Evolutionary conservation across 495 filamentous ascomycete species (phyloP), one percentile per base, ranked within the genome.

Genomic region (Podospora didyma): DNA sequence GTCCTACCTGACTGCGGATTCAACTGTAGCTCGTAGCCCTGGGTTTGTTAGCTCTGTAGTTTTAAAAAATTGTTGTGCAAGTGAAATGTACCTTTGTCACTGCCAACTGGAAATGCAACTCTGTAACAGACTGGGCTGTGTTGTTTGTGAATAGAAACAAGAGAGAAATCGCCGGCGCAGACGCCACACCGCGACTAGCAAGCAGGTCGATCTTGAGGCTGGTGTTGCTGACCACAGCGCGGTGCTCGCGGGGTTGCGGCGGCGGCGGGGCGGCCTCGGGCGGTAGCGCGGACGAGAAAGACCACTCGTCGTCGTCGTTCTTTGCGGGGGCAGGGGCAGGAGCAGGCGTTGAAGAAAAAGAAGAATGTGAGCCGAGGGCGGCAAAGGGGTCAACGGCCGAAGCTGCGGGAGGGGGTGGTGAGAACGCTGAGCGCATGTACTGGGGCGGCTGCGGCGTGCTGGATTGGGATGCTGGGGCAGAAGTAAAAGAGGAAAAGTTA

Each of bases 101-200:
- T 3, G 94, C 94, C 52, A 93, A 79, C 69, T 95, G 89, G 66
- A 97, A 96, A 46, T 92, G 90, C 39, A 97, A 74, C 46, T 95
- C 90, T 1, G 81, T 78, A 39, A 98, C 80, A 0, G 81, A 78
- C 60, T 87, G 81, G 22, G 79, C 75, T 2, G 85, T 87, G 51
- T 81, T 84, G 63, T 96, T 97, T 16, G 89, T 91, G 64, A 97
- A 96, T 9, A 79, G 70, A 53, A 92, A 85, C 7, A 76, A 65
- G 14, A 96, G 66, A 14, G 79, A 76, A 56, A 91, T 82, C 0
- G 77, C 75, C 23, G 77, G 82, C 11, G 80, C 78, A 1, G 82
- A 70, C 1, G 71, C 59, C 31, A 69, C 72, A 22, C 65, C 62
- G 24, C 80, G 66, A 20, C 60, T 67, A 1, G 77, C 81, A 35